A percentile compares a stretch with the other conserved stretches of the same genome.
Evolutionary conservation across 2,329 filamentous ascomycete species (phyloP).

Genomic region (Calonectria multiphialidica): DNA sequence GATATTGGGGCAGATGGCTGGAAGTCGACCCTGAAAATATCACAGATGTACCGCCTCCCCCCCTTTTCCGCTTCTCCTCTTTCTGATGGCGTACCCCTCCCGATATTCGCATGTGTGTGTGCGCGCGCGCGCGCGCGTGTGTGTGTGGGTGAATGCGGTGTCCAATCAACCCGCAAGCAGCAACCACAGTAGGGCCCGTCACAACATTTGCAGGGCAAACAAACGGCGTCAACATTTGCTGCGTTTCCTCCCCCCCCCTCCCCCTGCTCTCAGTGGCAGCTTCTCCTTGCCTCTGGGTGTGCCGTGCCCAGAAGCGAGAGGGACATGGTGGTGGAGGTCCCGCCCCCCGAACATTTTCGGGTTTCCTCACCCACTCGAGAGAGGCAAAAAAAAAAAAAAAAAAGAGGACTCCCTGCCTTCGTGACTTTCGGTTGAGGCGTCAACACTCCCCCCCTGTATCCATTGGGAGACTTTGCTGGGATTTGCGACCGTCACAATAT

Average conservation of each 20-base stretch:
- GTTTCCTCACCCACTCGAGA: neutral
- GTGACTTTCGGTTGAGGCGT: conserved; percentile 10
- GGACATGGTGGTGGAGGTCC: neutral
- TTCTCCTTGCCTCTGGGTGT: conserved; percentile 23
- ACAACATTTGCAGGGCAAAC: conserved; percentile 11
- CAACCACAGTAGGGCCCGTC: neutral
- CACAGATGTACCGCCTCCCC: neutral
- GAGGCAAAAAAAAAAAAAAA: conserved; percentile 6
- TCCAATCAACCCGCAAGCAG: conserved; percentile 16
- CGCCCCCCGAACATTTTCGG: conserved; percentile 18
- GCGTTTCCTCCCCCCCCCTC: no score
- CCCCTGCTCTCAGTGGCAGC: conserved; percentile 25
- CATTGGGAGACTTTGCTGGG: neutral
- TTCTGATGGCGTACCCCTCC: conserved; percentile 28
- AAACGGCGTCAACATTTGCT: conserved; percentile 14
- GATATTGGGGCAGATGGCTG: neutral
- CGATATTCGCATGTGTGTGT: conserved; percentile 9
- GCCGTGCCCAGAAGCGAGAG: neutral
- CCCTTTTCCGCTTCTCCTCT: conserved; percentile 26
- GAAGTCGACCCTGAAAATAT: neutral
- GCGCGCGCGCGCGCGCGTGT: neutral
- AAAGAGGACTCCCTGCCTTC: conserved; percentile 1
- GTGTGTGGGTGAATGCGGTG: conserved; percentile 13
- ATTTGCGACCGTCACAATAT: neutral
- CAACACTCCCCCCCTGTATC: neutral